A percentile compares a stretch with the other conserved stretches of the same genome.
These are phyloP conservation scores for Withania somnifera DNA, from an alignment of 305 asterid genomes.

Conservation along the genomic window DNA sequence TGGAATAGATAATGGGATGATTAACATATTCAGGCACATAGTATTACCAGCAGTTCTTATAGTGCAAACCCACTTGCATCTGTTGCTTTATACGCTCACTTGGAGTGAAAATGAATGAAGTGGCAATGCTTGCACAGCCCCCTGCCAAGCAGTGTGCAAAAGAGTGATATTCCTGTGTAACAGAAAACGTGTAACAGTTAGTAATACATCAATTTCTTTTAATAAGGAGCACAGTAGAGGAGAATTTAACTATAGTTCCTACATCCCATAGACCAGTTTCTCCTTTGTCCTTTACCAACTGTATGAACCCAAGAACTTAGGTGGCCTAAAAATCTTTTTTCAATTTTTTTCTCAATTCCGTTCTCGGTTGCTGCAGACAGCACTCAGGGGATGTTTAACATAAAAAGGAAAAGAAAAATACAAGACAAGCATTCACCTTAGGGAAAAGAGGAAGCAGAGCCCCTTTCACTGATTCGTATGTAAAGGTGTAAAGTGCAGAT, in stretches of 20 bases:
- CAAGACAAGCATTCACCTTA: constrained; percentile 45
- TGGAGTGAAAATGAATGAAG: constrained; percentile 90
- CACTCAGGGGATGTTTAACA: neutral
- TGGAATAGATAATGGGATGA: neutral
- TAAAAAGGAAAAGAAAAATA: neutral
- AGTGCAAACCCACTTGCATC: constrained; percentile 37
- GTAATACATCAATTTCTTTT: neutral
- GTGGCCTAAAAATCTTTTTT: neutral
- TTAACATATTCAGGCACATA: constrained; percentile 1
- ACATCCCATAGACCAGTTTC: neutral
- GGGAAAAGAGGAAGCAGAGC: constrained; percentile 65
- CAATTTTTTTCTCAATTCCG: neutral
- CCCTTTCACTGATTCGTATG: constrained; percentile 81
- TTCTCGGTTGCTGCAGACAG: neutral
- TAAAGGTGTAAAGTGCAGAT: constrained; percentile 88
- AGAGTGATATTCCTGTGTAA: constrained; percentile 64
- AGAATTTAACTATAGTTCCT: neutral
- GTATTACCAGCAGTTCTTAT: constrained; percentile 33
- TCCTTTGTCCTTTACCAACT: neutral
- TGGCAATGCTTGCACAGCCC: constrained; percentile 89
- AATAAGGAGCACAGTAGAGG: neutral
- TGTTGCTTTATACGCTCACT: constrained; percentile 76
- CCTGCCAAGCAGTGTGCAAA: constrained; percentile 87
- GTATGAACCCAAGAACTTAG: neutral
- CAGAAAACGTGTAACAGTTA: neutral